Base-by-base conservation (phyloP, 768 basidiomycete genomes). In the Saitozyma podzolica region DNA sequence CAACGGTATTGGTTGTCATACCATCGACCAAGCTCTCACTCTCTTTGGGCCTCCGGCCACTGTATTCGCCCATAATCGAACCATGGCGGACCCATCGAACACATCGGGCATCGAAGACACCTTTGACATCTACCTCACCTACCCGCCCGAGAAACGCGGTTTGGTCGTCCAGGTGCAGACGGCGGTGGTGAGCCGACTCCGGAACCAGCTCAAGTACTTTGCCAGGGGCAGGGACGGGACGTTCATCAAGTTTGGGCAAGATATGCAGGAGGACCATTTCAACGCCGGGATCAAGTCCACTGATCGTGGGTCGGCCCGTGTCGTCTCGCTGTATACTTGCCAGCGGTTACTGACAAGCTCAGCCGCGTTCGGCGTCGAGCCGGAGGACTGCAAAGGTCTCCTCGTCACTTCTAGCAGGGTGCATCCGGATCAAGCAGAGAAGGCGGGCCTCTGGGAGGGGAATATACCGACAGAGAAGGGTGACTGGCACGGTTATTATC, bases 291-390 rank as follows among this genome's bases (percentile, higher is more conserved):
- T 48, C 14, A 48, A 48, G 17, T 14, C 17, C 14, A 48, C 47
- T 6, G 47, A 48, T 48, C 47, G 47, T 48, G 29, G 78, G 79
- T 3, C 83, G 86, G 5, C 45, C 29, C 41, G n/a, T 37, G 29
- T n/a, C 41, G 7, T 4, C n/a, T 2, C 16, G 9, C 11, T 45
- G 14, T 2, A 6, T 8, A 43, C 37, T 29, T 29, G 29, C 29
- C 29, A 29, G 29, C 2, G 29, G 40, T 57, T 10, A 19, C 47
- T 48, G 47, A 48, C 17, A 17, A 48, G 13, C 47, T 48, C 47
- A 48, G 47, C 47, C 6, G 13, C 47, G 47, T 48, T 14, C 17
- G 47, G 47, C 47, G 47, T 48, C 14, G 47, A 48, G 47, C 47
- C 47, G 14, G 17, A 48, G 47, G 47, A 48, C 14, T 14, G 47